Evolutionary conservation across 768 basidiomycete species (phyloP).

Genomic region (Termitomyces heimii): DNA sequence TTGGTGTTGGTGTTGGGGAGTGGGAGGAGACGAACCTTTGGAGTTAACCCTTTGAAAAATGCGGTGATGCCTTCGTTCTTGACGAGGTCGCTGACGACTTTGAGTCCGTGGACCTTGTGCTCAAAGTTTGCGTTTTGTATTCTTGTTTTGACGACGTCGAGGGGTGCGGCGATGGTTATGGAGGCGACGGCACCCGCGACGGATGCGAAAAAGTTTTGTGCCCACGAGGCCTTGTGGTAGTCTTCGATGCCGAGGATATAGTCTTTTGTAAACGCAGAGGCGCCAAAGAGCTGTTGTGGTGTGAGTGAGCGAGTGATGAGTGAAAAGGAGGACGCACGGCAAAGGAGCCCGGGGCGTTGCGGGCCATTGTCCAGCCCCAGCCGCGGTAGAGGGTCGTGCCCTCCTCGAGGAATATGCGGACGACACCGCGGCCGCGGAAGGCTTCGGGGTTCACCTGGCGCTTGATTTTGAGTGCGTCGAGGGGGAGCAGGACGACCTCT

Average conservation of each 20-base stretch:
- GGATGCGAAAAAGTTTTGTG: constrained; percentile 95
- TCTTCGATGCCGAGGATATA: constrained; percentile 85
- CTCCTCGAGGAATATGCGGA: constrained; percentile 90
- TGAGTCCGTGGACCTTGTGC: constrained; percentile 70
- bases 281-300: constrained; percentile 82
- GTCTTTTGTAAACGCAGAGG: constrained; percentile 91
- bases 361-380: constrained; percentile 98
- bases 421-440: constrained; percentile 87
- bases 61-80: constrained; percentile 78
- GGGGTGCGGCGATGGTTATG: constrained; percentile 92
- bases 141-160: constrained; percentile 94
- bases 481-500: constrained; percentile 96
- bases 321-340: constrained; percentile 51
- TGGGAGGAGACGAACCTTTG: constrained; percentile 70
- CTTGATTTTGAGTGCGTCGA: constrained; percentile 98
- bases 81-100: constrained; percentile 80
- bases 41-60: constrained; percentile 96
- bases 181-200: constrained; percentile 92
- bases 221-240: constrained; percentile 94
- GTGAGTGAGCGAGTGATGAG: background rate
- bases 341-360: constrained; percentile 94
- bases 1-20: too few relatives aligned
- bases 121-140: constrained; percentile 99
- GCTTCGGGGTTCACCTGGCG: constrained; percentile 98
- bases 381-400: constrained; percentile 91